Conservation (phyloP, 1,284 basidiomycete species). For the Ceratobasidium sp. region DNA sequence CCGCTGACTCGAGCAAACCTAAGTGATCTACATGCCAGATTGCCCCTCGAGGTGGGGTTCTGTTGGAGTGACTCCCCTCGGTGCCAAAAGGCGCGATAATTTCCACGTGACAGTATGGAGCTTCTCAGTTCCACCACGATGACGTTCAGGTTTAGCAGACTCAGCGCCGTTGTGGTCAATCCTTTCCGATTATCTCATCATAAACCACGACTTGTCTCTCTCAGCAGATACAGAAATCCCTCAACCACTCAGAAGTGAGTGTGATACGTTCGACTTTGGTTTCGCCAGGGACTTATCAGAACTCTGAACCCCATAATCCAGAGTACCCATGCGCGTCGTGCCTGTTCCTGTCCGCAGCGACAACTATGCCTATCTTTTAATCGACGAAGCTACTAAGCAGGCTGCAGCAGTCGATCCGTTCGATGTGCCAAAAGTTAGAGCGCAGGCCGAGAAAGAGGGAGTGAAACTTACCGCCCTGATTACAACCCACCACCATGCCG, state of each 20-base stretch:
- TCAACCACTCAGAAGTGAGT: slow-evolving; percentile 6
- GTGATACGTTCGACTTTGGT: not conserved
- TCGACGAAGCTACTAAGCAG: slow-evolving; percentile 76
- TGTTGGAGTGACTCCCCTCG: slow-evolving; percentile 19
- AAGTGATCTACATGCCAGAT: not conserved
- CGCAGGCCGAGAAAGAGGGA: slow-evolving; percentile 73
- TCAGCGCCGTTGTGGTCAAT: not conserved
- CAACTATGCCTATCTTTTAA: slow-evolving; percentile 90
- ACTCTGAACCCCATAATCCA: not conserved
- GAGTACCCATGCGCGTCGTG: slow-evolving; percentile 72
- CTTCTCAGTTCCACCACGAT: slow-evolving; percentile 24
- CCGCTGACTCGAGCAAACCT: slow-evolving; percentile 8
- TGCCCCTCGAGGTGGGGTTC: not conserved
- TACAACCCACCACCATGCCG: slow-evolving; percentile 87
- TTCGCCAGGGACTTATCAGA: not conserved
- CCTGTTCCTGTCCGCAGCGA: slow-evolving; percentile 83
- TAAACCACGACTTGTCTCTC: not conserved
- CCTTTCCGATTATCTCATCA: not conserved
- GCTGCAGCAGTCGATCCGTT: slow-evolving; percentile 75
- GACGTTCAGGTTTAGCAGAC: slow-evolving; percentile 8
- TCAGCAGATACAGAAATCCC: not conserved
- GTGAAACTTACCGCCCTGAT: slow-evolving; percentile 81
- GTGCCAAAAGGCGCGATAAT: not conserved
- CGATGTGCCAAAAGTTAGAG: slow-evolving; percentile 81
- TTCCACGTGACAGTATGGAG: not conserved